phyloP scores from a whole-genome alignment of 2,329 filamentous ascomycete genomes.

The Nectriaceae sp. region DNA sequence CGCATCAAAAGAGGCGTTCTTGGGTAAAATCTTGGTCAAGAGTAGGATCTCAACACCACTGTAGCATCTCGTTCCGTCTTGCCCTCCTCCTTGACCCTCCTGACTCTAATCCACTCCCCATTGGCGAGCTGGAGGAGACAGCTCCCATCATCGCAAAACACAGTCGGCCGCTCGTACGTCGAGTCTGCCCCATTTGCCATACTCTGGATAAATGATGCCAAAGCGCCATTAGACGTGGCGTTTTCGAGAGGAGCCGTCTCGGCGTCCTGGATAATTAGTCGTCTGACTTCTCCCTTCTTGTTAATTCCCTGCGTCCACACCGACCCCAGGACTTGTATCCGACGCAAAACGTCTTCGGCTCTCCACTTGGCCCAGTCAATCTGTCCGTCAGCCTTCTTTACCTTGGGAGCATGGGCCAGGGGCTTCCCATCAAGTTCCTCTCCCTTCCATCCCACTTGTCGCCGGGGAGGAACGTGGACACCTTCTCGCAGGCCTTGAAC shows the following conservation, averaged over 20 bases:
- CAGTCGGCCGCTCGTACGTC: slow-evolving; percentile 7
- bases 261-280: slow-evolving; percentile 43
- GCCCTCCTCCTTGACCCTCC: slow-evolving; percentile 36
- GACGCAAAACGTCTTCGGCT: slow-evolving; percentile 54
- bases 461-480: slow-evolving; percentile 65
- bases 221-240: not conserved
- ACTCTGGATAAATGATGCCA: slow-evolving; percentile 20
- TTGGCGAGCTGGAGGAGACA: slow-evolving; percentile 23
- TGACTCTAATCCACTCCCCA: slow-evolving; percentile 29
- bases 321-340: slow-evolving; percentile 62
- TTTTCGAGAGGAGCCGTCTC: slow-evolving; percentile 20
- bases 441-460: slow-evolving; percentile 34
- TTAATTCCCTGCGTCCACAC: slow-evolving; percentile 59
- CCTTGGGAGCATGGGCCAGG: slow-evolving; percentile 67
- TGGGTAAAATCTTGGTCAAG: not conserved
- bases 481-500: slow-evolving; percentile 62
- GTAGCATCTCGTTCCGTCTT: slow-evolving; percentile 29
- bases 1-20: not conserved
- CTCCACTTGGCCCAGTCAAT: slow-evolving; percentile 61
- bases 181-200: slow-evolving; percentile 1
- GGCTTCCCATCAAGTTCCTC: slow-evolving; percentile 15
- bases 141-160: slow-evolving; percentile 18
- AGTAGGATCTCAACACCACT: slow-evolving; percentile 19
- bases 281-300: slow-evolving; percentile 27
- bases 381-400: slow-evolving; percentile 63